Conservation (phyloP, 495 filamentous ascomycete species). For the Margaritispora aquatica region DNA sequence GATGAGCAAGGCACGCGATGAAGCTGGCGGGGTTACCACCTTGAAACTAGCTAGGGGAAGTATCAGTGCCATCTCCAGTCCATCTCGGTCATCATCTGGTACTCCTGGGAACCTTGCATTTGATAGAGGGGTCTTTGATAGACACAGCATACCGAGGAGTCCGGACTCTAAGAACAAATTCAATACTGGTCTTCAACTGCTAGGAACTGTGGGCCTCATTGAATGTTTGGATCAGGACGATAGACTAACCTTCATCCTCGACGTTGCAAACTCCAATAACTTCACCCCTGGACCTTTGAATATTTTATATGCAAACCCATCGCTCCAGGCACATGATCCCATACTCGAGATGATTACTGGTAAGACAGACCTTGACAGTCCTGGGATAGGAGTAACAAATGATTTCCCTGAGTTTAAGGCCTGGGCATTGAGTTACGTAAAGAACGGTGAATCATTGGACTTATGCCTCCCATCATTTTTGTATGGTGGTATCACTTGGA, state of each 20-base stretch:
- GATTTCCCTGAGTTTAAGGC: slow-evolving; percentile 52
- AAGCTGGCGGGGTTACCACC: slow-evolving; percentile 51
- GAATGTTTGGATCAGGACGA: slow-evolving; percentile 64
- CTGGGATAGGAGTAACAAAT: slow-evolving; percentile 28
- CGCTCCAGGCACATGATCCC: slow-evolving; percentile 41
- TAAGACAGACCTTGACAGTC: slow-evolving; percentile 26
- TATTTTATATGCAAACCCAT: slow-evolving; percentile 51
- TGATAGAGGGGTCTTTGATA: slow-evolving; percentile 33
- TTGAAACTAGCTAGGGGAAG: slow-evolving; percentile 57
- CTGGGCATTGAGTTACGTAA: slow-evolving; percentile 50
- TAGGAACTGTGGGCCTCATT: slow-evolving; percentile 51
- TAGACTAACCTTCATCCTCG: slow-evolving; percentile 61
- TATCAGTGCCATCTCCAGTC: slow-evolving; percentile 37
- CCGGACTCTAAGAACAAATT: slow-evolving; percentile 35
- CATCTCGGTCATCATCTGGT: slow-evolving; percentile 37
- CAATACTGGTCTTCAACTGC: slow-evolving; percentile 34
- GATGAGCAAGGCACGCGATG: slow-evolving; percentile 47
- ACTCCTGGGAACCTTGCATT: slow-evolving; percentile 36
- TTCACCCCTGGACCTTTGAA: slow-evolving; percentile 40
- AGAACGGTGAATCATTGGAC: slow-evolving; percentile 38
- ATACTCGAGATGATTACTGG: slow-evolving; percentile 45
- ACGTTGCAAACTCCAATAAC: slow-evolving; percentile 48
- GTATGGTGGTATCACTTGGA: slow-evolving; percentile 57
- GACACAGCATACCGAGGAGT: slow-evolving; percentile 29
- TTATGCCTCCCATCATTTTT: slow-evolving; percentile 40